Percentiles rank a stretch among this genome's conserved stretches.
These are phyloP conservation scores for Lolium rigidum DNA, from an alignment of 176 grass and related monocot genomes.

Conservation along the genomic window DNA sequence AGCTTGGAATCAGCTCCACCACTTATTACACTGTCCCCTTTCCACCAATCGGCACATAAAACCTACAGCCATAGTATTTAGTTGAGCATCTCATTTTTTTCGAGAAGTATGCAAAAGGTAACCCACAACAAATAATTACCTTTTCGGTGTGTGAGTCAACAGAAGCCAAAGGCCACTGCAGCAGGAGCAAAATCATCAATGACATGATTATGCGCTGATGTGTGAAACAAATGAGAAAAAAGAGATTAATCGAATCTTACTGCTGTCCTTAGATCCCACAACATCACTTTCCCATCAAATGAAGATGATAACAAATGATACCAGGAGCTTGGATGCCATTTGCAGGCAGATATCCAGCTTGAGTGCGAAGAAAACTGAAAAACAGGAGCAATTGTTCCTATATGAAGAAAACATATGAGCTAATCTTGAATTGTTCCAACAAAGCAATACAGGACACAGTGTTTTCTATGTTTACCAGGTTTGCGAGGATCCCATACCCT, in stretches of 20 bases:
- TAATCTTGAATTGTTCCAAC: constrained; percentile 6
- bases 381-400: constrained; percentile 85
- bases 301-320: constrained; percentile 93
- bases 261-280: constrained; percentile 99
- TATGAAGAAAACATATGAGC: constrained; percentile 39
- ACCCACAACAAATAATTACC: constrained; percentile 37
- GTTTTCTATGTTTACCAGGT: constrained; percentile 72
- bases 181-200: constrained; percentile 31
- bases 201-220: background rate
- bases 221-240: background rate
- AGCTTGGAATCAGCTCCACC: constrained; percentile 98
- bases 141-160: constrained; percentile 87
- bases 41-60: constrained; percentile 95
- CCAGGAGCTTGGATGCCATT: constrained; percentile 92
- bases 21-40: constrained; percentile 73
- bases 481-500: constrained; percentile 98
- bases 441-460: constrained; percentile 1
- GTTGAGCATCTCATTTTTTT: background rate
- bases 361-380: constrained; percentile 96
- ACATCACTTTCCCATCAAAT: constrained; percentile 96
- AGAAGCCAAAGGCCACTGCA: constrained; percentile 85
- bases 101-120: background rate
- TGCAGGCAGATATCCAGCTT: constrained; percentile 85
- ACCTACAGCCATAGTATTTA: constrained; percentile 52
- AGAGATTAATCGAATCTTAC: constrained; percentile 57